These are phyloP conservation scores for Verticillium dahliae DNA, from an alignment of 2,329 filamentous ascomycete species.

Conservation along the genomic window DNA sequence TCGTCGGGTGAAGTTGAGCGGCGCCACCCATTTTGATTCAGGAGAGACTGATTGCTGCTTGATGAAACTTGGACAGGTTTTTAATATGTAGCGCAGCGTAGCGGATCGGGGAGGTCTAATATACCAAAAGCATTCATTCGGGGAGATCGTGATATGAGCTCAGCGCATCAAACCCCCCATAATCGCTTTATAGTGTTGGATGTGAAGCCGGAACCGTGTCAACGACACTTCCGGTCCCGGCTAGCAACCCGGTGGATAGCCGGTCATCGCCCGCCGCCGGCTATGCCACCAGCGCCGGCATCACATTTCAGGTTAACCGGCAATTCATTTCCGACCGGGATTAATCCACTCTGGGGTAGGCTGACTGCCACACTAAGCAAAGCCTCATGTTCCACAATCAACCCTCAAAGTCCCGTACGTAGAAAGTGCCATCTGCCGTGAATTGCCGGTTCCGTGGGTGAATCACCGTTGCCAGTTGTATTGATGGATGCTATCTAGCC, in stretches of 20 bases:
- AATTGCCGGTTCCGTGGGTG: no score
- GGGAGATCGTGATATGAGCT: no score
- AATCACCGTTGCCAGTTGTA: no score
- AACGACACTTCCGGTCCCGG: not conserved
- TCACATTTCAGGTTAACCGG: not conserved
- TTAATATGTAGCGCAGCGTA: no score
- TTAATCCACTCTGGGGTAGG: not conserved
- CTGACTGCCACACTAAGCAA: not conserved
- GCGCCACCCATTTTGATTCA: not conserved
- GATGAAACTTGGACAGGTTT: no score
- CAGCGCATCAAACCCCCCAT: no score
- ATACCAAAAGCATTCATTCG: no score
- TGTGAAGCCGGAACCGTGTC: not conserved
- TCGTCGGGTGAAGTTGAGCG: not conserved
- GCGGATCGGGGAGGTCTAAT: no score
- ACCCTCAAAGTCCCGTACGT: no score
- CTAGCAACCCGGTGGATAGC: not conserved
- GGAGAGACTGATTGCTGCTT: not conserved
- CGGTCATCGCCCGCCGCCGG: not conserved
- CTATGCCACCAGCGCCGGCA: not conserved
- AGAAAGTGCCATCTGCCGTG: no score
- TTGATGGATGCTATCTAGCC: no score
- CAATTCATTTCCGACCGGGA: not conserved
- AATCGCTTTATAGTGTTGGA: not conserved
- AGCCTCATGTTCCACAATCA: no score